Evolutionary conservation across 371 early-diverging fungal species (phyloP), one percentile per base, ranked within the genome.

Genomic region (Mucor plumbeus): DNA sequence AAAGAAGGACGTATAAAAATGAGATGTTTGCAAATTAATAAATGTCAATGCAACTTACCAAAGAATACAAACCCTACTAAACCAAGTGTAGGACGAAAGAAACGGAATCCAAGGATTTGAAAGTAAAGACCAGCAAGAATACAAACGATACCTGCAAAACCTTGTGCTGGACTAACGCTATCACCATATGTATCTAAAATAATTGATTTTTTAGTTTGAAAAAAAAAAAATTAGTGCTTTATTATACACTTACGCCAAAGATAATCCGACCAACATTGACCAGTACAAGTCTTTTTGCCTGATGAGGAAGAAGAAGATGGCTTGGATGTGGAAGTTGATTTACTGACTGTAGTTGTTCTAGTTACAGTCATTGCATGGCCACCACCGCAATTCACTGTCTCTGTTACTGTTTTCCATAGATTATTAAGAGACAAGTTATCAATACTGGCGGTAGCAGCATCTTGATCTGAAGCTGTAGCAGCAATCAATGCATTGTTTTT

Each of bases 21-120:
- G 13, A n/a, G 1, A 34, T 38, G 21, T 34, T 19, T 15, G 8
- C 11, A n/a, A 26, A 1, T 14, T 15, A 15, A 10, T 44, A 10
- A 38, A 40, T 9, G 31, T 5, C 15, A 6, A 41, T 26, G 21
- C 4, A 36, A 43, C 61, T 63, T 76, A 83, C 83, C 83, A 67
- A 82, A 81, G 53, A 83, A 78, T 33, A 85, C 67, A 58, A 85
- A 85, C 4, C 85, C 85, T n/a, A 72, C 69, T 31, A 83, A 43
- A 0, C 70, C 76, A 11, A 85, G 33, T 5, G 85, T 78, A 26
- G 81, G 80, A 0, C 80, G 77, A 54, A 78, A 77, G 64, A 72
- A 78, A 5, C 80, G 79, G 64, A 69, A 83, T 1, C 80, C 85
- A 65, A 76, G 76, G 14, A 83, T 55, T 17, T 66, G 53, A 43